A percentile compares a stretch with the other conserved stretches of the same genome.
These are phyloP conservation scores for Eremothecium gossypii DNA, from an alignment of 1,139 yeast genomes.

Conservation along the genomic window DNA sequence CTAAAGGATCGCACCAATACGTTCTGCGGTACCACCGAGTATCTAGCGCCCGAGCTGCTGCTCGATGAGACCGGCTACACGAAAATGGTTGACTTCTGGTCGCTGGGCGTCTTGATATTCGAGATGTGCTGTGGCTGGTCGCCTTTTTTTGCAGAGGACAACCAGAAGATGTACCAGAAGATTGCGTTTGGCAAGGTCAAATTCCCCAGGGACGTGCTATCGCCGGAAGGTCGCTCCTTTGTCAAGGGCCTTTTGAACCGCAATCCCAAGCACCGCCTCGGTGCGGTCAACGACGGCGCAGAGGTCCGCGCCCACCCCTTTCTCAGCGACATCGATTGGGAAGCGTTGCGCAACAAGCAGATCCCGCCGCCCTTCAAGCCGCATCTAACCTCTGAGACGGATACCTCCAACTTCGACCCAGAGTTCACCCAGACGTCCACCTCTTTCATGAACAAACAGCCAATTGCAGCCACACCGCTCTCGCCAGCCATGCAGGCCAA, in stretches of 20 bases:
- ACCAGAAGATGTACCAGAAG: constrained; percentile 97
- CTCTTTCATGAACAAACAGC: constrained; percentile 60
- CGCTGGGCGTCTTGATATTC: constrained; percentile 69
- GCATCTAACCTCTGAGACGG: constrained; percentile 80
- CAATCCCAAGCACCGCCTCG: constrained; percentile 90
- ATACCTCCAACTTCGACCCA: constrained; percentile 93
- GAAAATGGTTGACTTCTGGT: constrained; percentile 84
- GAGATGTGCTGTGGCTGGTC: constrained; percentile 99
- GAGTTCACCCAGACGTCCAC: constrained; percentile 92
- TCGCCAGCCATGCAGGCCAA: constrained; percentile 94
- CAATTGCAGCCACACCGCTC: constrained; percentile 43
- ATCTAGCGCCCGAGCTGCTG: constrained; percentile 72
- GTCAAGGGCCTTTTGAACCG: constrained; percentile 91
- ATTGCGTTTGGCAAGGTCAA: constrained; percentile 96
- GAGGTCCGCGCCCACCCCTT: constrained; percentile 88
- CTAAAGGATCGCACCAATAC: constrained; percentile 92
- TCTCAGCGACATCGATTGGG: constrained; percentile 88
- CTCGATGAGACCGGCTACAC: constrained; percentile 79
- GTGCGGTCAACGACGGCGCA: constrained; percentile 83
- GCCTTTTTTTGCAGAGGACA: constrained; percentile 95
- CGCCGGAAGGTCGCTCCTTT: constrained; percentile 86
- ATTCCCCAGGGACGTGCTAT: constrained; percentile 89
- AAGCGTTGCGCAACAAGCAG: constrained; percentile 60
- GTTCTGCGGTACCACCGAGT: constrained; percentile 95
- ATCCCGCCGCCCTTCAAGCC: constrained; percentile 98